Evolutionary conservation across 352 stramenopile genomes (phyloP), one percentile per base, ranked within the genome.

Genomic region (Globisporangium cylindrosporum): DNA sequence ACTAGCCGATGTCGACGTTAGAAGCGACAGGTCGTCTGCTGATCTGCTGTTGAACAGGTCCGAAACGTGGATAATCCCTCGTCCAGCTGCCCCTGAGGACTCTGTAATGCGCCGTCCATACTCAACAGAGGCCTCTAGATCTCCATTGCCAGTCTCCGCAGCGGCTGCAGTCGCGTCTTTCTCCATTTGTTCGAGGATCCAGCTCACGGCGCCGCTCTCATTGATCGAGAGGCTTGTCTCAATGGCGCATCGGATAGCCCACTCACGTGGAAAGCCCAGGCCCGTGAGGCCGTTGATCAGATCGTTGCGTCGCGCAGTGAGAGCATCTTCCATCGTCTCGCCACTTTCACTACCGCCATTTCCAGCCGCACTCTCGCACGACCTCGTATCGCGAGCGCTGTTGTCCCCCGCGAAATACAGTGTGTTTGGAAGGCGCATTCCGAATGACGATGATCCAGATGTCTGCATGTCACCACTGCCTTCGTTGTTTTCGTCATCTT

Each of bases 181-280:
- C 59, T 95, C 88, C 87, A 98, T 97, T 72, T 92, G 78, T 59
- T 97, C 89, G 8, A 97, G 84, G 57, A 97, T 97, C 92, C 92
- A 97, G 27, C 78, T 75, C 22, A 96, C 91, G 6, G 90, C 89
- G 22, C 73, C 77, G 32, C 83, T 91, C 71, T 96, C 89, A 56
- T 81, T 76, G 24, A 75, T 71, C 0, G 69, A 67, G 24, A 78
- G 72, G 67, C 43, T 73, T 0, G 82, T 82, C 70, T 93, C 83
- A 1, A 68, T 61, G 24, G 82, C 87, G 69, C 84, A 95, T 36
- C 73, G 86, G 12, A 74, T 73, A 2, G 82, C 84, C 82, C 89
- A 97, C 41, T 95, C 85, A 3, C 86, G 67, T 0, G 92, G 89
- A 61, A 97, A 95, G 0, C 92, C 91, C n/a, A 97, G 85, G 4